Percentiles rank a stretch among this genome's conserved stretches.
These are phyloP conservation scores for Aspergillus alliaceus DNA, from an alignment of 2,329 filamentous ascomycete genomes.

Conservation along the genomic window DNA sequence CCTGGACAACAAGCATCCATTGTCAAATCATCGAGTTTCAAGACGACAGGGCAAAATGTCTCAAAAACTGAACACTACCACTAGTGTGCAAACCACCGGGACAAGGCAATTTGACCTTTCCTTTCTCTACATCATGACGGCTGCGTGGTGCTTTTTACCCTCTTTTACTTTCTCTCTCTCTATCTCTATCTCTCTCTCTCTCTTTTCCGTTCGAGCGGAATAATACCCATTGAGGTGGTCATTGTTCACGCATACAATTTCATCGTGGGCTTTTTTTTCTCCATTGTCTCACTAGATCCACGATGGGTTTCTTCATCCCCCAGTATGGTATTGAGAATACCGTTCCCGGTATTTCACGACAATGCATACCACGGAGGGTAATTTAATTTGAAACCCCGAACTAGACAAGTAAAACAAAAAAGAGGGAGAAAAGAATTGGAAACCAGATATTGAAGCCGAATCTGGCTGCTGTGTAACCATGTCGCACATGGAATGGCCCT, in stretches of 20 bases:
- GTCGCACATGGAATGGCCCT: constrained; percentile 3
- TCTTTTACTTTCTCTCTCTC: too few relatives aligned
- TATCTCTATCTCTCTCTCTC: neutral
- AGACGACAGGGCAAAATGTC: neutral
- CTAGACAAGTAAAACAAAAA: neutral
- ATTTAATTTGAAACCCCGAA: neutral
- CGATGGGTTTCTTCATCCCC: neutral
- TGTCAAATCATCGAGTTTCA: constrained; percentile 4
- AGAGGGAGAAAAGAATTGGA: neutral
- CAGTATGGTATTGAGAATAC: neutral
- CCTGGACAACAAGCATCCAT: neutral
- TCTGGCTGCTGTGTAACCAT: neutral
- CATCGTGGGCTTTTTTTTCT: neutral
- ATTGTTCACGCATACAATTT: neutral
- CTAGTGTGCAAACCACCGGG: neutral
- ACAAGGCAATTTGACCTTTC: neutral
- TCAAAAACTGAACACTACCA: neutral
- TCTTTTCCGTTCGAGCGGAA: neutral
- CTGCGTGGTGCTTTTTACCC: neutral
- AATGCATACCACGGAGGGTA: neutral
- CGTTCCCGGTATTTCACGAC: neutral
- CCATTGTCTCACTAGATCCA: neutral
- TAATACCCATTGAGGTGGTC: neutral
- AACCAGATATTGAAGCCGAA: neutral
- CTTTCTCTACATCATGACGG: neutral